Conservation (phyloP, 352 stramenopile genomes). For the Globisporangium sylvaticum region DNA sequence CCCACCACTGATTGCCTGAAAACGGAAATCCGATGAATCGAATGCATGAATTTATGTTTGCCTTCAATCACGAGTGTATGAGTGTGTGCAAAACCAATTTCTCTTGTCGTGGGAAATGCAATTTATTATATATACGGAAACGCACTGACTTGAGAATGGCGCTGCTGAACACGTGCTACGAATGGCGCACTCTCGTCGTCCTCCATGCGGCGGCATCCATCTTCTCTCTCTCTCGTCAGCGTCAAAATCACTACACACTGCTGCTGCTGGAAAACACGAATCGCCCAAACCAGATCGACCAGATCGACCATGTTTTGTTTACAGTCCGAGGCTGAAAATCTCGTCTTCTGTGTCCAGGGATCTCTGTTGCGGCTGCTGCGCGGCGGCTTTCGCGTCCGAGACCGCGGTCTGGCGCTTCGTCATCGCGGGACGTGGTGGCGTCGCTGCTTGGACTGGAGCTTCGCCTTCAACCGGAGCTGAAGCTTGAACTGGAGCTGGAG, state of each 20-base stretch:
- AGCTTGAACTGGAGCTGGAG: not conserved
- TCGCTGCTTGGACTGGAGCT: not conserved
- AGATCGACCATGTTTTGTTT: conserved; percentile 11
- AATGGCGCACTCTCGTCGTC: not conserved
- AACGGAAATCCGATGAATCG: not conserved
- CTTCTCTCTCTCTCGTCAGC: not conserved
- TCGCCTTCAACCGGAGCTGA: not conserved
- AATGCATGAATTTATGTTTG: not conserved
- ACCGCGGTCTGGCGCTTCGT: conserved; percentile 3
- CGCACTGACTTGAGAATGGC: not conserved
- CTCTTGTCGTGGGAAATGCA: not conserved
- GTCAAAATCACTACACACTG: not conserved
- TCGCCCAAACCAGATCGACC: not conserved
- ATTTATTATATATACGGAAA: not conserved
- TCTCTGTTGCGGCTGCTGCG: not conserved
- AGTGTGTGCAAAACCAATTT: not conserved
- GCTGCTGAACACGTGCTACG: not conserved
- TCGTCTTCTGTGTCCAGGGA: conserved; percentile 46
- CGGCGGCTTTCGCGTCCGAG: not conserved
- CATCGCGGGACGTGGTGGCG: conserved; percentile 5
- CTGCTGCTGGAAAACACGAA: not conserved
- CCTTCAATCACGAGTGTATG: not conserved
- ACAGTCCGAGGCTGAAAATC: conserved; percentile 81
- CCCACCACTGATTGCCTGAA: not conserved
- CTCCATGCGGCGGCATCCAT: not conserved